These are phyloP conservation scores for Cryptococcus sp. DNA, from an alignment of 1,284 basidiomycete species.

Conservation along the genomic window DNA sequence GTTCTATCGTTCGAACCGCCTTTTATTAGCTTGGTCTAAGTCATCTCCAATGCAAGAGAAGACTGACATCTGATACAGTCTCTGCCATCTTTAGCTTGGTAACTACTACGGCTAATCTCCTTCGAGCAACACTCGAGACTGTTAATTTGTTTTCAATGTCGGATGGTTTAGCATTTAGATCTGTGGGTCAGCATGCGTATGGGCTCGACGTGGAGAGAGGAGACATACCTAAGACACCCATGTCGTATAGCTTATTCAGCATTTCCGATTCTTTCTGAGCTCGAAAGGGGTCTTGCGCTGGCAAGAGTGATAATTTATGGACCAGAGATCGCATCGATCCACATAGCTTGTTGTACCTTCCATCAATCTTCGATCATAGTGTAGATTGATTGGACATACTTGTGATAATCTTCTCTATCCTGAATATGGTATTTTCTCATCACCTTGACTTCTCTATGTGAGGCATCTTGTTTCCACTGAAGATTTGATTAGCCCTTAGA, in stretches of 20 bases:
- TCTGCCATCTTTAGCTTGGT: constrained; percentile 92
- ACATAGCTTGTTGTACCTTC: constrained; percentile 90
- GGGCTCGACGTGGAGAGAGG: neutral
- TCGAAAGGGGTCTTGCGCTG: constrained; percentile 85
- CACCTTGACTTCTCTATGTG: constrained; percentile 85
- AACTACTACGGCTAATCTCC: constrained; percentile 88
- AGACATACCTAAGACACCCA: constrained; percentile 71
- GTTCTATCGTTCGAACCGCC: constrained; percentile 96
- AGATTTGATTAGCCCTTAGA: neutral
- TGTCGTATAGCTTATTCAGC: constrained; percentile 93
- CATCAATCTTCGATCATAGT: neutral
- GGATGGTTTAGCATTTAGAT: constrained; percentile 66
- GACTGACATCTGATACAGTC: constrained; percentile 83
- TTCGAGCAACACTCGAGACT: constrained; percentile 87
- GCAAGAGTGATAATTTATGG: constrained; percentile 81
- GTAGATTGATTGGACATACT: constrained; percentile 50
- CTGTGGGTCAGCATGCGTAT: constrained; percentile 10
- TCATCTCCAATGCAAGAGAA: neutral
- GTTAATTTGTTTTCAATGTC: constrained; percentile 94
- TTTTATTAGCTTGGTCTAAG: constrained; percentile 33
- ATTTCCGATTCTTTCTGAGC: constrained; percentile 78
- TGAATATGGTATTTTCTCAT: constrained; percentile 96
- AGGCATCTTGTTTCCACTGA: constrained; percentile 96
- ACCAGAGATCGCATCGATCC: constrained; percentile 81
- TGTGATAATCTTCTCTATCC: constrained; percentile 92